Evolutionary conservation across 805 yeast genomes (phyloP), one percentile per base, ranked within the genome.

Genomic region (Sugiyamaella chiloensis): DNA sequence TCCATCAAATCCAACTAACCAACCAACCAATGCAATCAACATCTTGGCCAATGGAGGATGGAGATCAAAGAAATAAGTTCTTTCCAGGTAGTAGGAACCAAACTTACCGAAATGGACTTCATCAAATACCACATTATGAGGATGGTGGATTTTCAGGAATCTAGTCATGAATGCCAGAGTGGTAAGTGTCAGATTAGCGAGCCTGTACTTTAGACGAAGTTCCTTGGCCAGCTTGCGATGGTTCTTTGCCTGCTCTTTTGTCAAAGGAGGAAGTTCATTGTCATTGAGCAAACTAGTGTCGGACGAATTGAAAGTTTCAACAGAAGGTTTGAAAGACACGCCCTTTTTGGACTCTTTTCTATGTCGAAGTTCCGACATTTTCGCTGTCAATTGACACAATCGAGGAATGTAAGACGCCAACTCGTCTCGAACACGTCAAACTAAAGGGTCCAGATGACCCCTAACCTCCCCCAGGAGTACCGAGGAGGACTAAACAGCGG

Each of bases 1-100:
- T n/a, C 99, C 99, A 60, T 85, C 81, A 65, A 87, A 93, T 2
- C 97, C 96, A 44, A 84, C 80, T 20, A 93, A 59, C 74, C 83
- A 88, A 36, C 99, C 99, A 32, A 84, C 87, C 50, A 82, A 75
- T 0, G 98, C 98, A 67, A 91, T 87, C 56, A 90, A 73, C 64
- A 93, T 74, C 66, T 93, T 93, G 46, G 96, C 99, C 67, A 93
- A 87, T 19, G 99, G 99, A 7, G 99, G 99, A 69, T 93, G 99
- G 44, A 93, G 80, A 68, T 93, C 99, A 61, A 93, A 93, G 66
- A 88, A 93, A 66, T 87, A 93, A 0, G 96, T 85, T 53, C 96
- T 76, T 66, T 91, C 86, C 51, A 91, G 69, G 66, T 91, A 91
- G 32, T 48, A 52, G 46, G 56, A 48, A 19, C 75, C 75, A 52